Percentiles rank a stretch among this genome's conserved stretches.
These are phyloP conservation scores for Parafenestella ontariensis DNA, from an alignment of 2,329 filamentous ascomycete genomes.

Conservation along the genomic window DNA sequence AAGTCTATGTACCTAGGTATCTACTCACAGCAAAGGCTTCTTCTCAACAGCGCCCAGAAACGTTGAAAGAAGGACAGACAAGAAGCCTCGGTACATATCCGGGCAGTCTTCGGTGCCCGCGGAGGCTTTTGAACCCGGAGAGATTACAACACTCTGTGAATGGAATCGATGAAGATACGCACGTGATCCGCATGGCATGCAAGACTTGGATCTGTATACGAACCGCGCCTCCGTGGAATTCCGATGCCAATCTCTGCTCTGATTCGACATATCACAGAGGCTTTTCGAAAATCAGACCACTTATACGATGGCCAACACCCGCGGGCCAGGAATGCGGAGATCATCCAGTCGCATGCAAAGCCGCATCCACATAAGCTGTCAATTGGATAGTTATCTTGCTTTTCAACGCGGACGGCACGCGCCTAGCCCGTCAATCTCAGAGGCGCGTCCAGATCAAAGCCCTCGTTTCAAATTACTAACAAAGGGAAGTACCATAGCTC, in stretches of 20 bases:
- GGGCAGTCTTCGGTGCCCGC: not conserved
- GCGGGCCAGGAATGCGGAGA: not conserved
- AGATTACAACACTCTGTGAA: not conserved
- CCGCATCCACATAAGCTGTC: not conserved
- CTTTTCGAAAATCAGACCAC: constrained; percentile 4
- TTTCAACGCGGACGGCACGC: not conserved
- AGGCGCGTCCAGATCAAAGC: not conserved
- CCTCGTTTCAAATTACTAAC: not conserved
- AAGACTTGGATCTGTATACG: not conserved
- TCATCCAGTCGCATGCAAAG: not conserved
- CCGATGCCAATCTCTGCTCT: not conserved
- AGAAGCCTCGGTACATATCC: not conserved
- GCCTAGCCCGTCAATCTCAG: not conserved
- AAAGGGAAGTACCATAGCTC: not conserved
- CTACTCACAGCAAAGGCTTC: no score
- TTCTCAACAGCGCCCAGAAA: not conserved
- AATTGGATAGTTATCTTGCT: not conserved
- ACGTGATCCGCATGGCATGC: not conserved
- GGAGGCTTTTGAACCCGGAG: not conserved
- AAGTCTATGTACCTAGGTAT: no score
- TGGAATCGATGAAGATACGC: not conserved
- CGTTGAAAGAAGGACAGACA: not conserved
- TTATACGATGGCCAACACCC: not conserved
- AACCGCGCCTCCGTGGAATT: not conserved
- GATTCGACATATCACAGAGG: not conserved